Evolutionary conservation across 306 rosid species (phyloP).

Genomic region (Carpinus viminea): DNA sequence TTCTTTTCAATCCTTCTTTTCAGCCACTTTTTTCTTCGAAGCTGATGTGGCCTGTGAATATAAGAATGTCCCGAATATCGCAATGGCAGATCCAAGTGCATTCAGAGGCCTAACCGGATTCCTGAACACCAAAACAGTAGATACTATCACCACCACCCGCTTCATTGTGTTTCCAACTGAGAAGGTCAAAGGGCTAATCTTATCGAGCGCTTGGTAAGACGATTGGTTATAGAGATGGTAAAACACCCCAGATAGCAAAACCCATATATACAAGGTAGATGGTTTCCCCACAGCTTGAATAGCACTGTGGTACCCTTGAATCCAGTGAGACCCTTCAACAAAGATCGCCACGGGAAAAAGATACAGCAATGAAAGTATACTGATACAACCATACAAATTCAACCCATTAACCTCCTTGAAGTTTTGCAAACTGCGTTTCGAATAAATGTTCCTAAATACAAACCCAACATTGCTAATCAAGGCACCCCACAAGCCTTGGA

Average conservation of each 20-base stretch:
- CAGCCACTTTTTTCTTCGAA: constrained; percentile 59
- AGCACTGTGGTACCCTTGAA: constrained; percentile 79
- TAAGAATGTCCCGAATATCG: constrained; percentile 84
- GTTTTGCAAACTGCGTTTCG: constrained; percentile 71
- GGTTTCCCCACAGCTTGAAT: constrained; percentile 63
- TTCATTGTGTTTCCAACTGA: constrained; percentile 98
- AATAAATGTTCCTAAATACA: constrained; percentile 81
- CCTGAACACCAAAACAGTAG: constrained; percentile 80
- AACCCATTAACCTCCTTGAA: constrained; percentile 91
- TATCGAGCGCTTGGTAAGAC: constrained; percentile 88
- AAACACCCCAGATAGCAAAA: constrained; percentile 80
- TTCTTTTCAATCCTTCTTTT: constrained; percentile 52
- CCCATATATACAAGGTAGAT: constrained; percentile 80
- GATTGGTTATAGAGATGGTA: constrained; percentile 97
- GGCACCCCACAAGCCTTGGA: constrained; percentile 83
- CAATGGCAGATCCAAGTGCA: constrained; percentile 91
- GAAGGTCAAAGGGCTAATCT: constrained; percentile 85
- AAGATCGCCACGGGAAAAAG: constrained; percentile 81
- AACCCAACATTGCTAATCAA: constrained; percentile 92
- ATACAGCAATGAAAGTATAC: constrained; percentile 65
- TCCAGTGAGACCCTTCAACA: constrained; percentile 93
- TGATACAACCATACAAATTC: constrained; percentile 83
- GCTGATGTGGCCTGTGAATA: constrained; percentile 76
- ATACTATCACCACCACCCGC: constrained; percentile 88
- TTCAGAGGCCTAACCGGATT: constrained; percentile 88